Conservation (phyloP, 2,329 filamentous ascomycete genomes). For the Fusarium albidum region DNA sequence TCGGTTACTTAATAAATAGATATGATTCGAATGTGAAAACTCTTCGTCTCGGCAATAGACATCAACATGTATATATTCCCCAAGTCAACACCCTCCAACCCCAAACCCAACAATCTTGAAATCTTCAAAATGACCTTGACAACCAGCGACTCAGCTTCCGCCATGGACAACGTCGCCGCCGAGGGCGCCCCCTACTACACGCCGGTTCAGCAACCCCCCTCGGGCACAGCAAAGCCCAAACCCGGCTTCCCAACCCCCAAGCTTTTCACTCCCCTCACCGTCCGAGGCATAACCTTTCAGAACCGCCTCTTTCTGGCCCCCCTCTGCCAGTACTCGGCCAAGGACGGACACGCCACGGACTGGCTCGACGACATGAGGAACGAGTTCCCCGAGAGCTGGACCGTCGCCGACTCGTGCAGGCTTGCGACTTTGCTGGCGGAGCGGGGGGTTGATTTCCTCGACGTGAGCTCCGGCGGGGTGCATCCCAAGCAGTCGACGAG, state of each 20-base stretch:
- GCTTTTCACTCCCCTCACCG: conserved; percentile 55
- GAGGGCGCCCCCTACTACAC: conserved; percentile 54
- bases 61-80: too few species aligned
- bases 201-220: conserved; percentile 52
- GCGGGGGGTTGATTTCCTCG: conserved; percentile 73
- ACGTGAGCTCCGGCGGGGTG: conserved; percentile 71
- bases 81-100: too few species aligned
- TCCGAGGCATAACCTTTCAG: conserved; percentile 52
- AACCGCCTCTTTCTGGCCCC: conserved; percentile 56
- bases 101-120: too few species aligned
- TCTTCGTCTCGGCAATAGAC: too few species aligned
- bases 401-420: conserved; percentile 65
- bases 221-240: conserved; percentile 54
- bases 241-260: conserved; percentile 44
- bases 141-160: too few species aligned
- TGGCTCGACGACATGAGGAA: conserved; percentile 70
- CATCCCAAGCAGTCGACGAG: conserved; percentile 55
- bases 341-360: conserved; percentile 65
- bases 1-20: too few species aligned
- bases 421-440: conserved; percentile 71
- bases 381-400: conserved; percentile 68
- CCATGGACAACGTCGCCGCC: conserved; percentile 38
- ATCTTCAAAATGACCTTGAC: too few species aligned
- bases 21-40: too few species aligned
- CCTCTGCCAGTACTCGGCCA: conserved; percentile 55